Base-by-base conservation (phyloP, 2,329 filamentous ascomycete species). In the Claviceps humidiphila region DNA sequence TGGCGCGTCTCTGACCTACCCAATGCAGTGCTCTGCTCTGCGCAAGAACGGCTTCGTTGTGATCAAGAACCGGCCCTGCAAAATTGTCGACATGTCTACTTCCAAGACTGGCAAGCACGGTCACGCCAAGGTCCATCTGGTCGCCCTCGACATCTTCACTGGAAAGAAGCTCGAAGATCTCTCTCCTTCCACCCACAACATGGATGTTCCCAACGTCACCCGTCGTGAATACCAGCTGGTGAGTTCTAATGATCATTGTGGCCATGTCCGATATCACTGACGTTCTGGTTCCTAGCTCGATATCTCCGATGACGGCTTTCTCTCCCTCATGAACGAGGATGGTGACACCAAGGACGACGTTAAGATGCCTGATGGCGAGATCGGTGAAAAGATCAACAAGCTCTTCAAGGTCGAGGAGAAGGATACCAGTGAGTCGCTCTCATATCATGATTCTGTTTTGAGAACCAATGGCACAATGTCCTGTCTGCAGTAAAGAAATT, bases 91-190 rank as follows among this genome's bases (percentile, higher is more conserved):
- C 71, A 98, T 98, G 94, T 95, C 89, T 64, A 98, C 93, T 79
- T 98, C 93, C 74, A 98, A 98, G 90, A 98, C 93, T 64, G 93
- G 93, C 77, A 98, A 98, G 89, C 93, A 98, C 87, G 93, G 93
- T 74, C 94, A 98, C 87, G 93, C 93, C 77, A 98, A 98, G 85
- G 93, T 98, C 73, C 91, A 98, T 78, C 78, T 98, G 66, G 86
- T 96, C 68, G 93, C 89, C 70, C 83, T 94, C 72, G 93, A 98
- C 74, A 97, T 98, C 80, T 98, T 98, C 85, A 98, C 90, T 61
- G 81, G 81, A 82, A 98, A 96, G 88, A 98, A 98, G 85, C 82
- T 95, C 62, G 93, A 98, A 80, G 94, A 98, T 78, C 84, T 98
- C 58, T 96, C 85, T 74, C 93, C 93, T 64, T 98, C 93, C 71